Percentiles rank a stretch among this genome's conserved stretches.
Evolutionary conservation across 768 basidiomycete species (phyloP).

Genomic region (Lentinus brumalis): DNA sequence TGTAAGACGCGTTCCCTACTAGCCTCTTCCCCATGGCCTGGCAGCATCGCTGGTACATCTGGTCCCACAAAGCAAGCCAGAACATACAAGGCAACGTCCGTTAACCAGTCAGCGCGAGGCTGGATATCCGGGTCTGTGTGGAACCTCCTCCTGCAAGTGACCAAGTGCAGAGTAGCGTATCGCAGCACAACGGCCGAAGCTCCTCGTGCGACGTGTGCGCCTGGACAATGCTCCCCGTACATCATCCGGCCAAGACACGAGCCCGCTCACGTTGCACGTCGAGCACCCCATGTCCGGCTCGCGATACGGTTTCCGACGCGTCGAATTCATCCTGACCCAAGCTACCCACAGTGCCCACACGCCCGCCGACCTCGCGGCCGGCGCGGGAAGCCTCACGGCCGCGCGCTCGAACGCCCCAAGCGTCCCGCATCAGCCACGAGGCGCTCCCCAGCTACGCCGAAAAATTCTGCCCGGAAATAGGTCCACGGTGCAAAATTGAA

Average conservation of each 20-base stretch:
- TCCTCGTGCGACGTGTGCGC: too few relatives aligned
- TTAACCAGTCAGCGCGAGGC: neutral
- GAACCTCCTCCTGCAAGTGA: too few relatives aligned
- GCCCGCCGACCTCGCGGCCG: conserved; percentile 9
- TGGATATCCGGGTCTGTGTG: too few relatives aligned
- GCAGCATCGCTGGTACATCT: neutral
- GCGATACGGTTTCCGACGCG: neutral
- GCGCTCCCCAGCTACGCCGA: conserved; percentile 1
- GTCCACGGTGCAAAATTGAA: too few relatives aligned
- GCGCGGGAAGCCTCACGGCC: conserved; percentile 9
- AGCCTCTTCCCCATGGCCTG: neutral
- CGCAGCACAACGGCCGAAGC: too few relatives aligned
- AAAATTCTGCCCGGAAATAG: too few relatives aligned
- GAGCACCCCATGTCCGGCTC: neutral
- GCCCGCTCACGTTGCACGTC: neutral
- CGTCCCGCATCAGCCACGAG: conserved; percentile 19
- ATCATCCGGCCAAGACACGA: neutral
- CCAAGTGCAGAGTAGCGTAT: too few relatives aligned
- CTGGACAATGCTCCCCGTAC: too few relatives aligned
- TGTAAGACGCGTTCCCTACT: neutral
- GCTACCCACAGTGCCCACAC: neutral
- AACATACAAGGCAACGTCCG: conserved; percentile 16
- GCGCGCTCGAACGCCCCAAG: neutral
- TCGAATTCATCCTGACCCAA: neutral
- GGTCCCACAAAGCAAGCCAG: conserved; percentile 24